Base-by-base conservation (phyloP, 2,329 filamentous ascomycete species). In the Sporothrix dimorphospora region DNA sequence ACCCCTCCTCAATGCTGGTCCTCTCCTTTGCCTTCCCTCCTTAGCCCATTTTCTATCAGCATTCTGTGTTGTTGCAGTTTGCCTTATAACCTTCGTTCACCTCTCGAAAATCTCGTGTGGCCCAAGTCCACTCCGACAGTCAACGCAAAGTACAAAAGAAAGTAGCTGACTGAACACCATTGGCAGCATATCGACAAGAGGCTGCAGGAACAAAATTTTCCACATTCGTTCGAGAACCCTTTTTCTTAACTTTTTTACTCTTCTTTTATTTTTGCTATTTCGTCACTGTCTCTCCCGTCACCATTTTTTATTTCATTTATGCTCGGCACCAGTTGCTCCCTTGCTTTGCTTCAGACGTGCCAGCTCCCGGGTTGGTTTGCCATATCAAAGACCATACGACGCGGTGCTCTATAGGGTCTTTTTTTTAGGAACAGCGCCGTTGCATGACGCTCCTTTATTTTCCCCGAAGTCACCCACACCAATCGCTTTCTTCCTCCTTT, bases 381-480 rank as follows among this genome's bases (percentile, higher is more conserved):
- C 47, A 45, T 55, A 38, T 71, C 51, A 24, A 16, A 49, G 55
- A 34, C 30, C 34, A 45, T 49, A 59, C 47, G 11, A 24, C 45
- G 57, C 8, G n/a, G 27, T 53, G 51, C 63, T 66, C 51, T 34
- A 61, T 47, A 21, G 40, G 55, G 38, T 30, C 19, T 14, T 47
- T 63, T 47, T 19, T 71, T 55, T 57, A 53, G n/a, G 51, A 68
- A 55, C 45, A 67, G 24, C 55, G 40, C 49, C 47, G 14, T 45
- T 71, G 63, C 63, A 67, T 72, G 40, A 69, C 24, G 19, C 38
- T 67, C 21, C 45, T 51, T 49, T 63, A 66, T 59, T 70, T 49
- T 70, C 55, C 55, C 66, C 66, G 19, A 70, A 69, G n/a, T 24
- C 57, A 49, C 65, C 71, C 55, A 65, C 71, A 65, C 66, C 69